Base-by-base conservation (phyloP, 371 early-diverging fungal genomes). In the Conidiobolus incongruus region DNA sequence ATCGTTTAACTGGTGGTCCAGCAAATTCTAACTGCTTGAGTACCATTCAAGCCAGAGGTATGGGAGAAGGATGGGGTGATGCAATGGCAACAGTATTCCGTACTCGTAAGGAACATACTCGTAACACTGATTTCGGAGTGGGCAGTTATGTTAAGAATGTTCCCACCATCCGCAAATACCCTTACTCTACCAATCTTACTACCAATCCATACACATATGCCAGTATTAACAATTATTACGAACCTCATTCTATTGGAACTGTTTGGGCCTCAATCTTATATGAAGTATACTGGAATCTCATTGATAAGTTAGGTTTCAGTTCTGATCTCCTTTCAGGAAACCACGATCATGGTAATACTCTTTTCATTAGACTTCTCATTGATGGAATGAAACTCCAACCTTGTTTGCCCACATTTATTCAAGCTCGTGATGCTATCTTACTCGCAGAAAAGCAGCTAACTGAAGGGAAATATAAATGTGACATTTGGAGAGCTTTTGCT, bases 51-150 rank as follows among this genome's bases (percentile, higher is more conserved):
- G 69, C 82, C 22, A 87, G 84, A 39, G 87, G 85, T 38, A 77
- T 89, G 80, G 84, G 89, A 38, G 90, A 88, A 65, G 93, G 93
- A 28, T 89, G 87, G 87, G 83, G 87, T 11, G 93, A 92, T 47
- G 77, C 76, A 52, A 69, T 88, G 46, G 87, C 87, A 13, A 79
- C 80, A 23, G 68, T 75, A 37, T 61, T 84, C 45, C 70, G 83
- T 24, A 72, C 70, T 63, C 70, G 63, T 19, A 31, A 53, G 15
- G 55, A 56, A 22, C 55, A 68, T 47, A 68, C 68, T 15, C 69
- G 73, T 34, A 45, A 63, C 4, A 60, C 68, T 26, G 70, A 68
- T 21, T 77, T 72, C 53, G 64, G 63, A 19, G 84, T 89, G 79
- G 89, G 89, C 10, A 61, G 59, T 8, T 91, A 84, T 51, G 62